Evolutionary conservation across 805 yeast species (phyloP).

Genomic region (Zygoascus bituminiphila): DNA sequence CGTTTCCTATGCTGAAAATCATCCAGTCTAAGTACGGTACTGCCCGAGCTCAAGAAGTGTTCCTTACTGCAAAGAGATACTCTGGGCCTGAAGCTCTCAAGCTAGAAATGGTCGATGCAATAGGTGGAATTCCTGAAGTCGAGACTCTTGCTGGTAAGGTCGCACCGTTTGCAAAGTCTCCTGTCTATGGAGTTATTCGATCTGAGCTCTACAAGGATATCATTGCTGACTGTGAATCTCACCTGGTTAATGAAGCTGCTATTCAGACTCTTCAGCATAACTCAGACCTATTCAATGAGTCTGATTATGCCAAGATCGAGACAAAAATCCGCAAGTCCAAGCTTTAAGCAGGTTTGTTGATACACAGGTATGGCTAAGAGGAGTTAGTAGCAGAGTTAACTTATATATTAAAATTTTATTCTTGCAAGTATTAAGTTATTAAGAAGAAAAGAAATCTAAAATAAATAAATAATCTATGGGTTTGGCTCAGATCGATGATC

Average conservation of each 20-base stretch:
- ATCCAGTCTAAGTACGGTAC: constrained; percentile 27
- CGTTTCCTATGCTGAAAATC: constrained; percentile 30
- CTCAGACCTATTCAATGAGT: neutral
- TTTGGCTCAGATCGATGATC: neutral
- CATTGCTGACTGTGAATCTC: constrained; percentile 16
- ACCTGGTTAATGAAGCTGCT: neutral
- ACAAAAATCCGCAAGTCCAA: neutral
- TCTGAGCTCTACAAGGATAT: constrained; percentile 23
- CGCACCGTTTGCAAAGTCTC: constrained; percentile 21
- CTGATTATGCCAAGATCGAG: neutral
- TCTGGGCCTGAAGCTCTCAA: constrained; percentile 24
- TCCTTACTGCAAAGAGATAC: constrained; percentile 30
- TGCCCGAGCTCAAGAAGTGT: constrained; percentile 24
- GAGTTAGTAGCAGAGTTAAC: too few relatives aligned
- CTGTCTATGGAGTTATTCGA: constrained; percentile 27
- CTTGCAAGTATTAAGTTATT: constrained; percentile 10
- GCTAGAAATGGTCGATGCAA: constrained; percentile 26
- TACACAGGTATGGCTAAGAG: too few relatives aligned
- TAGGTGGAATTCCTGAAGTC: constrained; percentile 30
- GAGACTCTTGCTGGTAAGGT: constrained; percentile 23
- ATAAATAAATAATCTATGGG: neutral
- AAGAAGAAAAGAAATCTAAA: neutral
- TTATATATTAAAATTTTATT: too few relatives aligned
- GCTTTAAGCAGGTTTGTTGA: neutral
- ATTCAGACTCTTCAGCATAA: neutral